Evolutionary conservation across 2,329 filamentous ascomycete species (phyloP).

Genomic region (Mariannaea sp.): DNA sequence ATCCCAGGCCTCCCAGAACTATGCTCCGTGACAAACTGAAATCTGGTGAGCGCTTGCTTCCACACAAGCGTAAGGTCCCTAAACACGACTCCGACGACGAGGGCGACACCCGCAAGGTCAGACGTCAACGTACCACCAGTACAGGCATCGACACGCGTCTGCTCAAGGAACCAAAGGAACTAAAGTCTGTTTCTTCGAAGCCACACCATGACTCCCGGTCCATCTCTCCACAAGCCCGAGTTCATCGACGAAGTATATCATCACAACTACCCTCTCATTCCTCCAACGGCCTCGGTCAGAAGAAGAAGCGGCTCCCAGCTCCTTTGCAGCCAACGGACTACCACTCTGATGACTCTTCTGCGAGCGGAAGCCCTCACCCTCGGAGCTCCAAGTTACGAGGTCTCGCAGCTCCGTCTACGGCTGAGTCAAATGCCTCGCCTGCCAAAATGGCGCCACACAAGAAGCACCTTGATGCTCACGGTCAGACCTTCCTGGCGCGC

Average conservation of each 20-base stretch:
- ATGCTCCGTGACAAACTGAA: conserved; percentile 54
- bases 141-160: conserved; percentile 45
- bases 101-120: conserved; percentile 56
- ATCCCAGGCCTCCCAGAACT: conserved; percentile 49
- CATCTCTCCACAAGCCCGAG: conserved; percentile 61
- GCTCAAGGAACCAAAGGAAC: conserved; percentile 43
- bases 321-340: conserved; percentile 67
- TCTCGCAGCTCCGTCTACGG: conserved; percentile 59
- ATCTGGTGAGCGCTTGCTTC: conserved; percentile 51
- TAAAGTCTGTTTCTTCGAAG: conserved; percentile 41
- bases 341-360: conserved; percentile 69
- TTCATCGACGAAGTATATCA: conserved; percentile 67
- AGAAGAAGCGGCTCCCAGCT: conserved; percentile 65
- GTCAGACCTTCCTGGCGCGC: conserved; percentile 86
- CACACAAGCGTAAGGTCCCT: conserved; percentile 59
- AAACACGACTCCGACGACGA: conserved; percentile 64
- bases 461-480: conserved; percentile 89
- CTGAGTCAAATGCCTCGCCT: conserved; percentile 67
- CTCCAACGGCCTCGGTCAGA: conserved; percentile 59
- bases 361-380: conserved; percentile 63
- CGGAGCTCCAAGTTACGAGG: conserved; percentile 62
- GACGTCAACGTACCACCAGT: conserved; percentile 58
- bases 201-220: conserved; percentile 52
- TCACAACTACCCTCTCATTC: conserved; percentile 63
- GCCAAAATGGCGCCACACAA: conserved; percentile 74